Conservation (phyloP, 2,329 filamentous ascomycete genomes). For the Davidsoniella virescens region DNA sequence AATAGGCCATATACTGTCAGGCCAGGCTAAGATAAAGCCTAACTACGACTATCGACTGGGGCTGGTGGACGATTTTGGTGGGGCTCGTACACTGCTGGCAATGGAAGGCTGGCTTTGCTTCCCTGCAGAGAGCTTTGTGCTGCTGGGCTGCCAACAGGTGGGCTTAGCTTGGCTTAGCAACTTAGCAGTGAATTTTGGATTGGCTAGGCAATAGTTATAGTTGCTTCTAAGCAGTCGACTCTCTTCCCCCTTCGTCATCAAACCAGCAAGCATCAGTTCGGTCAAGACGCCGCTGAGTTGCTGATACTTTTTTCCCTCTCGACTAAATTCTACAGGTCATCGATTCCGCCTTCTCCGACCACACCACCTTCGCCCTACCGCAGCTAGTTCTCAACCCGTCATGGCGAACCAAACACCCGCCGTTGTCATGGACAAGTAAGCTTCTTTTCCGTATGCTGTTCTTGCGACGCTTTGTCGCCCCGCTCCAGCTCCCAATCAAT, state of each 20-base stretch:
- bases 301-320: not conserved
- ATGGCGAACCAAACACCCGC: conserved; percentile 99
- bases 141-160: no score
- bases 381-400: conserved; percentile 15
- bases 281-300: not conserved
- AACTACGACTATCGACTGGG: not conserved
- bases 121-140: no score
- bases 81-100: conserved; percentile 8
- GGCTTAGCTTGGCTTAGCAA: no score
- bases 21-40: not conserved
- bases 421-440: conserved; percentile 99
- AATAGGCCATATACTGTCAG: no score
- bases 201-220: not conserved
- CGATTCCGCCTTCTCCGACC: not conserved
- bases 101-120: conserved; percentile 10
- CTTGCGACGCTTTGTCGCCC: conserved; percentile 3
- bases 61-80: conserved; percentile 8
- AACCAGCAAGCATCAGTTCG: conserved; percentile 2
- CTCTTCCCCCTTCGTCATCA: conserved; percentile 11
- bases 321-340: not conserved
- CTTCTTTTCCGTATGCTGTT: conserved; percentile 19
- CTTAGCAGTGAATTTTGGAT: conserved; percentile 1
- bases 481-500: conserved; percentile 6
- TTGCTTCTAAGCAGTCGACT: no score
- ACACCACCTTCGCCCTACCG: not conserved